Conservation (phyloP, 192 early-diverging fungal genomes). For the Backusella parvicylindrica region DNA sequence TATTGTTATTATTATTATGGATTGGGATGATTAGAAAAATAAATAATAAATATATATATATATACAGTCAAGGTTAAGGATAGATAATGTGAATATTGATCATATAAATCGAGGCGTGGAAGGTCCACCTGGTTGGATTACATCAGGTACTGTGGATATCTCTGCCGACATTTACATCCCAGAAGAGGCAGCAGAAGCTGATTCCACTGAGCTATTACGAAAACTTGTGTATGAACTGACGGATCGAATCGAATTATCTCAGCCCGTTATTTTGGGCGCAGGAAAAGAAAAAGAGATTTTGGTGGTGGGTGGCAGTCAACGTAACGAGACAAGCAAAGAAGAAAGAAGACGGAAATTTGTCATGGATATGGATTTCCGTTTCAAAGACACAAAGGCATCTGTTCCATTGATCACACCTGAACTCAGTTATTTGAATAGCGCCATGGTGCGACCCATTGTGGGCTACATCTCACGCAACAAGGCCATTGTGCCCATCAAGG, state of each 20-base stretch:
- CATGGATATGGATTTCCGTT: conserved; percentile 79
- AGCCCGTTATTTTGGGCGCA: conserved; percentile 43
- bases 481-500: conserved; percentile 80
- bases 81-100: conserved; percentile 88
- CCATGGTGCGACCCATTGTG: conserved; percentile 88
- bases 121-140: conserved; percentile 94
- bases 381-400: conserved; percentile 88
- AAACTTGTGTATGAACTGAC: conserved; percentile 67
- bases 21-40: background rate
- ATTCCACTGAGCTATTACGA: conserved; percentile 46
- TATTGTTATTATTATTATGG: background rate
- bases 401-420: conserved; percentile 74
- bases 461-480: conserved; percentile 92
- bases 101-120: conserved; percentile 82
- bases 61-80: conserved; percentile 64
- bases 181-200: conserved; percentile 38
- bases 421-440: conserved; percentile 74
- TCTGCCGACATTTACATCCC: conserved; percentile 67
- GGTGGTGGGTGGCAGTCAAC: conserved; percentile 36
- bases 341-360: conserved; percentile 33
- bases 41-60: background rate
- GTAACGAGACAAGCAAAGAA: conserved; percentile 18
- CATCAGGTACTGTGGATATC: conserved; percentile 83
- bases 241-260: conserved; percentile 63
- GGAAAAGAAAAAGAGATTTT: conserved; percentile 44